Evolutionary conservation across 1,139 yeast species (phyloP).

Genomic region (Pichia sp.): DNA sequence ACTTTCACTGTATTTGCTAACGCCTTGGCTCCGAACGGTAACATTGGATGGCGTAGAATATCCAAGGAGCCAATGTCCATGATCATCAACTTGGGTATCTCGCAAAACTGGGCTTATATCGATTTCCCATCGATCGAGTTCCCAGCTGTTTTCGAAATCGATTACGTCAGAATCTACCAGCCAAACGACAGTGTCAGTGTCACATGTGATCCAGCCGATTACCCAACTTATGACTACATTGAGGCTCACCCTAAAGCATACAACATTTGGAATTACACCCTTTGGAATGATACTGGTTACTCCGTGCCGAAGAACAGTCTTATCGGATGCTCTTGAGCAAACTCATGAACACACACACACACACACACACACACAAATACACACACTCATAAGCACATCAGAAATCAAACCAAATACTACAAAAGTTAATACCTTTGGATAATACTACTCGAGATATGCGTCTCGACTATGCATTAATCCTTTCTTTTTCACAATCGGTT

Average conservation of each 20-base stretch:
- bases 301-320: slow-evolving; percentile 33
- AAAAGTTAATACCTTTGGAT: neutral
- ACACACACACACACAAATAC: no score
- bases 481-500: slow-evolving; percentile 13
- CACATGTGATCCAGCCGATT: slow-evolving; percentile 54
- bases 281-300: slow-evolving; percentile 38
- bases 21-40: slow-evolving; percentile 57
- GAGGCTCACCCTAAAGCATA: slow-evolving; percentile 47
- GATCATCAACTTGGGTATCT: slow-evolving; percentile 53
- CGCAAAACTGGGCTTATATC: slow-evolving; percentile 60
- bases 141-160: slow-evolving; percentile 49
- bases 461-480: neutral
- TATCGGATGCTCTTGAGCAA: slow-evolving; percentile 23
- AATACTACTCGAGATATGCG: neutral
- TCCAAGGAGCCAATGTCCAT: slow-evolving; percentile 64
- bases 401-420: neutral
- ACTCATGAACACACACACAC: no score
- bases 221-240: slow-evolving; percentile 55
- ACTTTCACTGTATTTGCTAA: slow-evolving; percentile 47
- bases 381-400: no score
- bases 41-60: slow-evolving; percentile 56
- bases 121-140: slow-evolving; percentile 53
- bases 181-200: slow-evolving; percentile 42
- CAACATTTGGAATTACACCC: slow-evolving; percentile 44
- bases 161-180: slow-evolving; percentile 59